A percentile compares a stretch with the other conserved stretches of the same genome.
Conservation (phyloP, 768 basidiomycete species). For the Mycena epipterygia region DNA sequence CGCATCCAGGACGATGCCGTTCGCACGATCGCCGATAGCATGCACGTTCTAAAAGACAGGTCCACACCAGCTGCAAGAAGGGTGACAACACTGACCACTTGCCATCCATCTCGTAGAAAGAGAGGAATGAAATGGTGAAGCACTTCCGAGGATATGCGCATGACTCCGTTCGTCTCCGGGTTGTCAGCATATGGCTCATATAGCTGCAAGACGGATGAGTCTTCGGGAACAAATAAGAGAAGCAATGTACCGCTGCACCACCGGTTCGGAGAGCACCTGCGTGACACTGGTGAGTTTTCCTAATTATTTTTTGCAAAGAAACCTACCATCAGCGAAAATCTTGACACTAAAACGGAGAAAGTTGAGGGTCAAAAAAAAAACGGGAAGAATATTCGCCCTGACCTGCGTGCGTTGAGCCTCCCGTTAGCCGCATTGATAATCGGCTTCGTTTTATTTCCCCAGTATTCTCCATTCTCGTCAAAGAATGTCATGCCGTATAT, state of each 20-base stretch:
- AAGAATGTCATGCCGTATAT: conserved; percentile 85
- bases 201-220: conserved; percentile 58
- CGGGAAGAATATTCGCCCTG: too few relatives aligned
- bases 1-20: conserved; percentile 84
- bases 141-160: conserved; percentile 76
- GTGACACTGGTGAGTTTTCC: not conserved
- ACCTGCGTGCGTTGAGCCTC: conserved; percentile 77
- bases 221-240: not conserved
- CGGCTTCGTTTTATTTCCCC: conserved; percentile 75
- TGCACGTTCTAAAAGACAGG: conserved; percentile 77
- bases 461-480: conserved; percentile 76
- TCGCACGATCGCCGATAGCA: conserved; percentile 91
- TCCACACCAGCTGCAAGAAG: not conserved
- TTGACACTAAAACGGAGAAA: too few relatives aligned
- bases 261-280: conserved; percentile 89
- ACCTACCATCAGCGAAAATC: conserved; percentile 78
- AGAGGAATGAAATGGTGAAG: conserved; percentile 74
- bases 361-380: too few relatives aligned
- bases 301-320: conserved; percentile 13
- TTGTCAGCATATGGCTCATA: conserved; percentile 88
- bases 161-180: conserved; percentile 80
- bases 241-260: conserved; percentile 80
- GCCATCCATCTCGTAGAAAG: conserved; percentile 88
- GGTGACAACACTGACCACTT: conserved; percentile 73
- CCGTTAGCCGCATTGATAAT: conserved; percentile 71